Conservation (phyloP, 306 rosid genomes). For the Geum urbanum region DNA sequence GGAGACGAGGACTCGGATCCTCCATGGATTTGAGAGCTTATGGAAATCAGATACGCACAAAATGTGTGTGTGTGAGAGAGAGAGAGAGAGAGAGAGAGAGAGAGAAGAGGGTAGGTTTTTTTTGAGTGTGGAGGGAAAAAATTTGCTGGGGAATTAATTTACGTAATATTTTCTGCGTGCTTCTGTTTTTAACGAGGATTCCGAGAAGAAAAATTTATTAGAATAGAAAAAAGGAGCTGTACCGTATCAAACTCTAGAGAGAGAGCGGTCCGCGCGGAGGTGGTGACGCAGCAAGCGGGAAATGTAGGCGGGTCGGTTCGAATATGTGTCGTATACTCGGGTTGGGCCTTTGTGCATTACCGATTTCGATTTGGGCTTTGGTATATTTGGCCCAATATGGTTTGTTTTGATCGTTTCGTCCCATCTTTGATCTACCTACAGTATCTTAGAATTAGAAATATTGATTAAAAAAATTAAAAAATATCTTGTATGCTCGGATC, state of each 20-base stretch:
- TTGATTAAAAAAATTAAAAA: too few species aligned
- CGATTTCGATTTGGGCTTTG: neutral
- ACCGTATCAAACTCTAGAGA: neutral
- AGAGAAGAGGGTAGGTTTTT: neutral
- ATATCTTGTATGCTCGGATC: too few species aligned
- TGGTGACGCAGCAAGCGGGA: neutral
- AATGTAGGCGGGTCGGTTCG: neutral
- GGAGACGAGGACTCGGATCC: conserved; percentile 28
- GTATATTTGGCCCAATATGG: neutral
- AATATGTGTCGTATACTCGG: neutral
- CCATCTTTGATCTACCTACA: too few species aligned
- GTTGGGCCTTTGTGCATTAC: neutral
- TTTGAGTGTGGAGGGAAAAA: conserved; percentile 13
- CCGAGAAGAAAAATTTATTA: neutral
- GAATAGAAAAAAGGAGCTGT: neutral
- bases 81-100: conserved; percentile 6
- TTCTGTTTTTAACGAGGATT: neutral
- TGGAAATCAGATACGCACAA: neutral
- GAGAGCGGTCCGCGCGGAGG: neutral
- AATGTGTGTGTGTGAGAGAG: neutral
- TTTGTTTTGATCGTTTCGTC: too few species aligned
- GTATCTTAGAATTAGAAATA: too few species aligned
- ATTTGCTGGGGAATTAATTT: neutral
- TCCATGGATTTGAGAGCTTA: conserved; percentile 6
- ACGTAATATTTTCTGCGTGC: conserved; percentile 1